Conservation (phyloP, 2,329 filamentous ascomycete species). For the Trichoderma sp. region DNA sequence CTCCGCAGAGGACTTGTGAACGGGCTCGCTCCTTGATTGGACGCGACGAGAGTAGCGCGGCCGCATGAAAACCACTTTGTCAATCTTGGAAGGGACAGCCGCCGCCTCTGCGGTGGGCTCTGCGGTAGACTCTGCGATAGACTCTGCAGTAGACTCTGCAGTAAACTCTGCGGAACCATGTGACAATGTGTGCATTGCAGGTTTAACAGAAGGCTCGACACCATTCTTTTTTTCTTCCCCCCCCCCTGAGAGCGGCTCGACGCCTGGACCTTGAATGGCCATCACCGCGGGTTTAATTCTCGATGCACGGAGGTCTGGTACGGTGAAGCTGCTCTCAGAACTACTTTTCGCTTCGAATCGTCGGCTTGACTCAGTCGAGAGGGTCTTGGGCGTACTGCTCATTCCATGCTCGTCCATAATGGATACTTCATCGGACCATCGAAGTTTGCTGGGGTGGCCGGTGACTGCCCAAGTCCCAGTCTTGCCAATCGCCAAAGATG, state of each 20-base stretch:
- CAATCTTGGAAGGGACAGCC: neutral
- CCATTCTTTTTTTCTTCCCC: neutral
- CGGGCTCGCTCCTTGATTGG: constrained; percentile 48
- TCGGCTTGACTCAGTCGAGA: neutral
- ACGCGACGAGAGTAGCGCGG: constrained; percentile 44
- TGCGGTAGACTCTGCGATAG: no score
- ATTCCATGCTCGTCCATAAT: neutral
- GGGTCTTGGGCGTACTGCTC: neutral
- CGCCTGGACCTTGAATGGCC: neutral
- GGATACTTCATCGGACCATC: constrained; percentile 33
- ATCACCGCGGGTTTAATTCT: constrained; percentile 21
- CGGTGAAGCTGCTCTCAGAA: constrained; percentile 2
- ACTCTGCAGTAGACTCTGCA: no score
- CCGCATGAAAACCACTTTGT: constrained; percentile 23
- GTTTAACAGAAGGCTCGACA: neutral
- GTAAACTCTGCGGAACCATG: neutral
- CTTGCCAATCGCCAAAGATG: neutral
- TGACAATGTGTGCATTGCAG: neutral
- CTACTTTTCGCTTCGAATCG: neutral
- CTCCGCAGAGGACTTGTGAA: constrained; percentile 25
- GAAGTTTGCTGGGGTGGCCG: constrained; percentile 18
- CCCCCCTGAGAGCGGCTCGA: neutral
- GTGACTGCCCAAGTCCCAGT: neutral
- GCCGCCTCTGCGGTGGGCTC: neutral
- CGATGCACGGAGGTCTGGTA: constrained; percentile 18